Base-by-base conservation (phyloP, 768 basidiomycete genomes). In the Leccinum incarnatum region DNA sequence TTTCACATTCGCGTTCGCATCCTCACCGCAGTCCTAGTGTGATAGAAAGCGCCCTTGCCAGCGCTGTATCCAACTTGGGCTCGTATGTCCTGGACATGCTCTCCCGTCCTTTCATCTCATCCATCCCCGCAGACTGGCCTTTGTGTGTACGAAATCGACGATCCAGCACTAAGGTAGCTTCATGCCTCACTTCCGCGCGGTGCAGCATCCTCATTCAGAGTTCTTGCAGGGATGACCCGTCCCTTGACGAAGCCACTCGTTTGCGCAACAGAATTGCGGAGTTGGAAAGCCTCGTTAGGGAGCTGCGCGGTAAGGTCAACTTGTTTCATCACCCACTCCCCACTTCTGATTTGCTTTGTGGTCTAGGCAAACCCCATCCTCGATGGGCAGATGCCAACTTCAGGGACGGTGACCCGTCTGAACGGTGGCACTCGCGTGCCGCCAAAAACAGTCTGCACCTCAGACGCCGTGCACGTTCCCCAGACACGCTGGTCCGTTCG, bases 131-230 rank as follows among this genome's bases (percentile, higher is more conserved):
- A 93, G 91, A 95, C 94, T 21, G 94, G 94, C 53, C 88, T 95
- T 17, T 96, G 94, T 72, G 93, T 96, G 1, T 96, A 96, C 65
- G 94, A 96, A 69, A 90, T 95, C 62, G 94, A 95, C 70, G 93
- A 93, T 74, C 91, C 91, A 14, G 86, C 88, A 10, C 75, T 89
- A 37, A 81, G 89, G 91, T 90, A 63, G 17, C 62, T 37, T n/a
- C 57, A 7, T 27, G 14, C 19, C 52, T 37, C 51, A 34, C 49
- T 5, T 55, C 52, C 54, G 11, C 48, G 27, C 15, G 17, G 4
- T 21, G 6, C 36, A 15, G 14, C 32, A 29, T 53, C 5, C 55
- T 55, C 21, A 59, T 5, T 46, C 36, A 56, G 57, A 32, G 2
- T 10, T 4, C 25, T 58, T 55, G 4, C 72, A 92, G 91, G 72